Percentiles rank a stretch among this genome's conserved stretches.
These are phyloP conservation scores for Heliosperma pusillum DNA, from an alignment of 148 eudicot genomes.

Conservation along the genomic window DNA sequence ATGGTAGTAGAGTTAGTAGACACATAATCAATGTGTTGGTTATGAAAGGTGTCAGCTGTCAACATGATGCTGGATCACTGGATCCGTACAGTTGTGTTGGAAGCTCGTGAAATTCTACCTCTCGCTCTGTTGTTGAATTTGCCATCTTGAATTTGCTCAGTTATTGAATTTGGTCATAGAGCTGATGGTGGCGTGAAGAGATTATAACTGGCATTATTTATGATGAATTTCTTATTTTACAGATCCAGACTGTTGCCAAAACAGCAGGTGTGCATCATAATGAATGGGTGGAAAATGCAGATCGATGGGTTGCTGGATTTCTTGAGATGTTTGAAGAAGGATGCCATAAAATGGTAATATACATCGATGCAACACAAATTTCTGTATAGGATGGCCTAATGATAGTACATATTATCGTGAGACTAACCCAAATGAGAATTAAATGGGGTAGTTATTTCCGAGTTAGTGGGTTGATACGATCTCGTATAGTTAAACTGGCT, in stretches of 20 bases:
- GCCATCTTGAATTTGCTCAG: neutral
- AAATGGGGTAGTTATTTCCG: too few relatives aligned
- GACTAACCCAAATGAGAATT: too few relatives aligned
- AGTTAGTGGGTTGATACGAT: too few relatives aligned
- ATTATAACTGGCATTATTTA: neutral
- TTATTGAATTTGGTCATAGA: neutral
- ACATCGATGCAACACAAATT: too few relatives aligned
- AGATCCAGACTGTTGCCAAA: slow-evolving; percentile 64
- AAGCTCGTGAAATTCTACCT: neutral
- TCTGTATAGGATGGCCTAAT: too few relatives aligned
- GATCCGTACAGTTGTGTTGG: neutral
- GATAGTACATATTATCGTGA: too few relatives aligned
- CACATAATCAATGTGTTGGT: too few relatives aligned
- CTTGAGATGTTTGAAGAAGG: slow-evolving; percentile 99
- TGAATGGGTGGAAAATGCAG: slow-evolving; percentile 95
- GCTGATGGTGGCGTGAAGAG: neutral
- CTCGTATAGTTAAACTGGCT: too few relatives aligned
- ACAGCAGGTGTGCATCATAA: slow-evolving; percentile 56
- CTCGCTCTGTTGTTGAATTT: neutral
- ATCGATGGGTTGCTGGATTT: slow-evolving; percentile 64
- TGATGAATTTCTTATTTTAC: slow-evolving; percentile 18
- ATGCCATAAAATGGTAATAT: slow-evolving; percentile 59
- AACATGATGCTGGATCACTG: neutral
- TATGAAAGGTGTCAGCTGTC: too few relatives aligned
- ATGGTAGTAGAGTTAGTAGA: too few relatives aligned